Evolutionary conservation across 2,329 filamentous ascomycete species (phyloP), one percentile per base, ranked within the genome.

Genomic region (Epichloe gansuensis): DNA sequence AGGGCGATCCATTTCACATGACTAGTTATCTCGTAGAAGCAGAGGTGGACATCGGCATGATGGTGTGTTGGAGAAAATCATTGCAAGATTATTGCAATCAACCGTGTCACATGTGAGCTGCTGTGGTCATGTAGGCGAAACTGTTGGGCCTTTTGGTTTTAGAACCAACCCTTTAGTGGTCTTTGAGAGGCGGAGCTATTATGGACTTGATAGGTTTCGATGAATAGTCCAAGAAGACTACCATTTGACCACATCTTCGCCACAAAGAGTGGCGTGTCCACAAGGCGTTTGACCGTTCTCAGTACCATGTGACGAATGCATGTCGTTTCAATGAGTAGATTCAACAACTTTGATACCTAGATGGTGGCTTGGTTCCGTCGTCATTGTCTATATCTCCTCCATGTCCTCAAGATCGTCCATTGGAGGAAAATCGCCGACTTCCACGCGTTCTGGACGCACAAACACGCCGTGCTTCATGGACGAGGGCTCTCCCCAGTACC

Each of bases 321-420:
- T 43, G 25, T n/a, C 17, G 25, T 17, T 21, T 13, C 31, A 27
- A 42, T 15, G 15, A 21, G 21, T 35, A 12, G 12, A 44, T 38
- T 25, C 34, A 17, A 35, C 8, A 21, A 25, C 34, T 15, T 23
- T 39, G 31, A 21, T 44, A 23, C 21, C 25, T 38, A 21, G 4
- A 15, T 41, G 27, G 23, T 35, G 27, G n/a, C 9, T 42, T 17
- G 21, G 23, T 51, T 43, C 34, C 21, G 25, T 17, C 23, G 36
- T n/a, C 17, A 13, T 21, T 12, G 25, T 31, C 44, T 66, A 84
- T 53, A 84, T 85, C 71, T 87, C 84, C 65, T 87, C 85, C 75
- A 88, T 84, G 57, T 87, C 83, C 63, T 89, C 86, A 57, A 88
- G 72, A 62, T 90, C 79, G 64, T 90, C 80, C 54, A 89, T 72